Evolutionary conservation across 139 green algal genomes (phyloP).

Genomic region (Tetraselmis striata): DNA sequence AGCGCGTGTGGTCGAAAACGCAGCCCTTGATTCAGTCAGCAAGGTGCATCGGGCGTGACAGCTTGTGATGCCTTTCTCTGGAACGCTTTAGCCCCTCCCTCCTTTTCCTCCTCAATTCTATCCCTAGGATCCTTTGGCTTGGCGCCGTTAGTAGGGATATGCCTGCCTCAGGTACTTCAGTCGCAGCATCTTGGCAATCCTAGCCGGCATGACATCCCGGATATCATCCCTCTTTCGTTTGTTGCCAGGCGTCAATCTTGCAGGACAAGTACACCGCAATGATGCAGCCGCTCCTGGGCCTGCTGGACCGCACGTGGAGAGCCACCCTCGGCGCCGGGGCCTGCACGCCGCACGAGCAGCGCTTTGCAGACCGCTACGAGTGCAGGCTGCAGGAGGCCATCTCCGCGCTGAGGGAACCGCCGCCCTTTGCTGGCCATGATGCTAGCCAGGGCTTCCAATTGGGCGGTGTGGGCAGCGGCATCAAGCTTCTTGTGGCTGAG

Average conservation of each 20-base stretch:
- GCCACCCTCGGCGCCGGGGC: neutral
- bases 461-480: neutral
- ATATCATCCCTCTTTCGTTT: too few relatives aligned
- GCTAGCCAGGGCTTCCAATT: neutral
- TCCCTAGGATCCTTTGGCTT: too few relatives aligned
- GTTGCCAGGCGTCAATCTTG: neutral
- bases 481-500: neutral
- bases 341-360: neutral
- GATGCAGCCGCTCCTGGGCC: neutral
- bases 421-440: neutral
- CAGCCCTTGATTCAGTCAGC: neutral
- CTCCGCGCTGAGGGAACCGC: neutral
- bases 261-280: neutral
- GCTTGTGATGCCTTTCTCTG: too few relatives aligned
- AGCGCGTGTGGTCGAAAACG: neutral
- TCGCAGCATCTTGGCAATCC: too few relatives aligned
- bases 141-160: too few relatives aligned
- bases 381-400: neutral
- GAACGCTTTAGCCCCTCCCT: too few relatives aligned
- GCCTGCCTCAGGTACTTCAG: too few relatives aligned
- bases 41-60: too few relatives aligned
- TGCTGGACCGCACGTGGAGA: neutral
- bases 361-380: neutral
- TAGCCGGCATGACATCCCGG: too few relatives aligned
- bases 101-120: too few relatives aligned